Conservation (phyloP, 345 rosid genomes). For the Hevea brasiliensis region DNA sequence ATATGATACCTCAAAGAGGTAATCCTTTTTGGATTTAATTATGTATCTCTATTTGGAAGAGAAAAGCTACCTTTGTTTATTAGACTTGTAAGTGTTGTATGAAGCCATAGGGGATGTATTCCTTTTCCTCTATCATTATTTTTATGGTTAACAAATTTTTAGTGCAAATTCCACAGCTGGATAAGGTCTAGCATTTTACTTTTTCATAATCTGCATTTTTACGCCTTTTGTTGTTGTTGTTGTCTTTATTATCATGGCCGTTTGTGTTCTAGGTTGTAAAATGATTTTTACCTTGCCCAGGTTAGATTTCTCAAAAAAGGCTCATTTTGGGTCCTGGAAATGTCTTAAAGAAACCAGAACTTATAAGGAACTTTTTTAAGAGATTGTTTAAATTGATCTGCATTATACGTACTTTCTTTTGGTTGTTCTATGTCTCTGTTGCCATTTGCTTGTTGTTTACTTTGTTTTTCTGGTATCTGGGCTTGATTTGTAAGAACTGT, state of each 20-base stretch:
- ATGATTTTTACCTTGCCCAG: background rate
- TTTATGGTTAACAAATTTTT: background rate
- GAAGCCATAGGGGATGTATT: background rate
- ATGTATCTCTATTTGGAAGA: background rate
- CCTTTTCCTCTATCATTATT: background rate
- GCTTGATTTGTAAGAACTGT: background rate
- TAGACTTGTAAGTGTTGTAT: background rate
- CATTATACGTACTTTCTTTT: background rate
- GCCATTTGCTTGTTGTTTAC: background rate
- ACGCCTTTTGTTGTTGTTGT: no score
- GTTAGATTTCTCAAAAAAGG: background rate
- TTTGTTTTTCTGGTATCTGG: background rate
- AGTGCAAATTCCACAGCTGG: background rate
- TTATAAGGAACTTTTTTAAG: background rate
- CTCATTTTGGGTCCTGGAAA: background rate
- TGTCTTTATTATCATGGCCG: background rate
- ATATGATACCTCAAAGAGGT: background rate
- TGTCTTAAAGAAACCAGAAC: background rate
- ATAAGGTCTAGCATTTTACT: background rate
- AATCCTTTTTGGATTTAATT: no score
- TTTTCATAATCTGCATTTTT: no score
- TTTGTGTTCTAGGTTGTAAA: background rate
- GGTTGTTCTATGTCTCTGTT: background rate
- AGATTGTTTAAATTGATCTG: background rate
- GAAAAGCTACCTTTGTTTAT: background rate